Evolutionary conservation across 352 stramenopile genomes (phyloP), one percentile per base, ranked within the genome.

Genomic region (Lagenidium giganteum): DNA sequence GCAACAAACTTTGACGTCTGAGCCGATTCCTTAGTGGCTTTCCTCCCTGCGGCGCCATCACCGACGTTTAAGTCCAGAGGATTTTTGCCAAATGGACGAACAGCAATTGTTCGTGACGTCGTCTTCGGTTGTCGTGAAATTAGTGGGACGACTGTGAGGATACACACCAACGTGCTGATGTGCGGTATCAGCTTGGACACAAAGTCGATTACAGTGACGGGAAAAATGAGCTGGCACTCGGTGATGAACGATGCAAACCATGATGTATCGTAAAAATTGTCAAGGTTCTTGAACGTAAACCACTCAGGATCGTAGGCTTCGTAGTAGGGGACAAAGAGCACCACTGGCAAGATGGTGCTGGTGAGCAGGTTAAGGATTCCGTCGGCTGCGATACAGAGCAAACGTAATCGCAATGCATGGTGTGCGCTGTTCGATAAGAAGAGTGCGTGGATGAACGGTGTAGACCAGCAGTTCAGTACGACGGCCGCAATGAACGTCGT

Each of bases 141-240:
- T n/a, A n/a, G n/a, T n/a, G n/a, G n/a, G n/a, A n/a, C n/a, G n/a
- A n/a, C n/a, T n/a, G n/a, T n/a, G n/a, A n/a, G n/a, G n/a, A n/a
- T n/a, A n/a, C n/a, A n/a, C n/a, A n/a, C n/a, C n/a, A n/a, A n/a
- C 14, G 51, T 13, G 18, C 43, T 54, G 9, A 58, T 6, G 12
- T 57, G 54, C 12, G 42, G 40, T 3, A 64, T 24, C 22, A 60
- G 17, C 30, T 44, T 54, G 1, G 38, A 37, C 16, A 24, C 20
- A 11, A 52, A 33, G 22, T 60, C 43, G 3, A 39, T 1, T 3
- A 18, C 27, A 12, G 42, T 25, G 13, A 54, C 20, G 8, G 45
- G 40, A 32, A 61, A 61, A 18, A 61, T 46, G n/a, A 49, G 32
- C 17, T 40, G 41, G 20, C 28, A 47, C 42, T 57, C 46, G 24